Evolutionary conservation across 1,139 yeast species (phyloP).

Genomic region (Diutina rugosa): DNA sequence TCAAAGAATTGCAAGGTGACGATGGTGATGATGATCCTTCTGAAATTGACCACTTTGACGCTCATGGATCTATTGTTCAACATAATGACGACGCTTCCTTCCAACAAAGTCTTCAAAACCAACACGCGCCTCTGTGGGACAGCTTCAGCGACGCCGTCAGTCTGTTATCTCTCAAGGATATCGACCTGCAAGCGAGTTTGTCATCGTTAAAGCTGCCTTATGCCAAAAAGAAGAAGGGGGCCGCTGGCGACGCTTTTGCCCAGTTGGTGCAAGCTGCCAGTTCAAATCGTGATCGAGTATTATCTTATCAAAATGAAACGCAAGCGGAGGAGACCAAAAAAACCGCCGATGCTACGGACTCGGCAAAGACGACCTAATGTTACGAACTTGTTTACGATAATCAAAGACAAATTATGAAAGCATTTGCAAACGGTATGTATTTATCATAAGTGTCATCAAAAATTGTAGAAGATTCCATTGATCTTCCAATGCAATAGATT

Average conservation of each 20-base stretch:
- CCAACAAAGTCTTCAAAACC: neutral
- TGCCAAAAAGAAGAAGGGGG: slow-evolving; percentile 2
- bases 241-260: slow-evolving; percentile 39
- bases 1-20: slow-evolving; percentile 40
- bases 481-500: too few relatives aligned
- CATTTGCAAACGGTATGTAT: too few relatives aligned
- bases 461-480: too few relatives aligned
- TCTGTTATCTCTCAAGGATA: slow-evolving; percentile 2
- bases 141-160: neutral
- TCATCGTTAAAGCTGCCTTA: slow-evolving; percentile 8
- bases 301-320: slow-evolving; percentile 19
- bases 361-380: neutral
- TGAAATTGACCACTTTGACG: slow-evolving; percentile 32
- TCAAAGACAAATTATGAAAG: too few relatives aligned
- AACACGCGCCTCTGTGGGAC: slow-evolving; percentile 3
- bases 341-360: neutral
- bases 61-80: slow-evolving; percentile 11
- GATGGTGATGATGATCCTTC: slow-evolving; percentile 40
- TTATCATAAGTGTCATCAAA: too few relatives aligned
- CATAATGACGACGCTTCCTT: neutral
- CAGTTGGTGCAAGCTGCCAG: slow-evolving; percentile 66
- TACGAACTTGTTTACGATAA: neutral
- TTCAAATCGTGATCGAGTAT: slow-evolving; percentile 49
- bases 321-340: neutral
- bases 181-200: slow-evolving; percentile 11